Percentiles rank a stretch among this genome's conserved stretches.
Conservation (phyloP, 257 asterid species). For the Solanum piurae region DNA sequence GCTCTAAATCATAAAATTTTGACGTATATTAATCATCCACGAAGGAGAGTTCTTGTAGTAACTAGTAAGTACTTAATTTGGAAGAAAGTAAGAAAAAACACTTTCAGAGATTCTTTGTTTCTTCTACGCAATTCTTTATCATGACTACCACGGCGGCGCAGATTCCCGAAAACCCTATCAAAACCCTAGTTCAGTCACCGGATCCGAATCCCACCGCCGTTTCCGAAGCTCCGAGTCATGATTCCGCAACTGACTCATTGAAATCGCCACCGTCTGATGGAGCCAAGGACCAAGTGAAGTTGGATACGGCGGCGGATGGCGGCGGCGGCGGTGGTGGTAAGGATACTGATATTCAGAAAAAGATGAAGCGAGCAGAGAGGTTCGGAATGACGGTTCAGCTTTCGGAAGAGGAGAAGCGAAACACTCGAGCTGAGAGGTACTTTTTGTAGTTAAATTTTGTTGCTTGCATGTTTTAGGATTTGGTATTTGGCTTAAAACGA, state of each 20-base stretch:
- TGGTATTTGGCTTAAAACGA: neutral
- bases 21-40: neutral
- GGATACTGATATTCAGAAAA: constrained; percentile 55
- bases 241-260: constrained; percentile 11
- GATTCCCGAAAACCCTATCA: constrained; percentile 13
- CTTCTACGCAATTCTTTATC: neutral
- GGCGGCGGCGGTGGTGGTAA: neutral
- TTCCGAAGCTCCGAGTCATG: constrained; percentile 6
- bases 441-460: neutral
- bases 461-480: neutral
- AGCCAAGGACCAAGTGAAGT: constrained; percentile 18
- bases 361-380: constrained; percentile 88
- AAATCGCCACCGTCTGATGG: constrained; percentile 15
- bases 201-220: constrained; percentile 24
- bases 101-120: neutral
- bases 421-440: constrained; percentile 90
- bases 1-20: neutral
- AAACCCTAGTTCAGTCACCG: constrained; percentile 11
- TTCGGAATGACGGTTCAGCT: constrained; percentile 63
- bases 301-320: constrained; percentile 7
- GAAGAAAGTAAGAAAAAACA: too few species aligned
- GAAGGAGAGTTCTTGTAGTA: neutral
- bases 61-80: neutral
- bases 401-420: constrained; percentile 76
- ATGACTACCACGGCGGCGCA: constrained; percentile 32